Conservation (phyloP, 805 yeast species). For the Candida ipomoeae region DNA sequence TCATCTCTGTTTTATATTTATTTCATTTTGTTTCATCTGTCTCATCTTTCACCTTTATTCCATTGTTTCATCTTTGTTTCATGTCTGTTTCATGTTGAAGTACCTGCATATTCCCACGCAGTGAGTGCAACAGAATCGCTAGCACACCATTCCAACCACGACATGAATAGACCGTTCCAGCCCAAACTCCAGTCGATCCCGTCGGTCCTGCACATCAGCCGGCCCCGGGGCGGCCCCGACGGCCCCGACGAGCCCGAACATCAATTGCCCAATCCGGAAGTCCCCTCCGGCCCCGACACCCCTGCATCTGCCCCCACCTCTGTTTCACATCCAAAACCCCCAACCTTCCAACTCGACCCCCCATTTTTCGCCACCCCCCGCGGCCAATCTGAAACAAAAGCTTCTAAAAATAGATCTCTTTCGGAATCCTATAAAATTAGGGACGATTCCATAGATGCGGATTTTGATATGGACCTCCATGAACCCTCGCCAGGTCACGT, state of each 20-base stretch:
- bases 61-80: too few species aligned
- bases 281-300: too few species aligned
- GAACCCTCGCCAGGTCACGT: too few species aligned
- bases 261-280: background rate
- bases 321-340: background rate
- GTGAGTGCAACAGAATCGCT: background rate
- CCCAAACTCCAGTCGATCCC: constrained; percentile 14
- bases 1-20: too few species aligned
- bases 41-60: too few species aligned
- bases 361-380: constrained; percentile 3
- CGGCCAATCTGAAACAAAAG: too few species aligned
- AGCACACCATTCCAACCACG: background rate
- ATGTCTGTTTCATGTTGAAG: too few species aligned
- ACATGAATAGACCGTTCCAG: constrained; percentile 8
- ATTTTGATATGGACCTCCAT: too few species aligned
- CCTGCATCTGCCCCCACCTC: background rate
- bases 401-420: too few species aligned
- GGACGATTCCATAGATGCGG: too few species aligned
- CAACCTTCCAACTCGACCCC: background rate
- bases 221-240: background rate
- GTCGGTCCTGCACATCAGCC: constrained; percentile 7
- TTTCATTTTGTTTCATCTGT: too few species aligned
- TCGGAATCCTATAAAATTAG: too few species aligned
- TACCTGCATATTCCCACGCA: background rate
- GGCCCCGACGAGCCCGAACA: background rate